Percentiles rank a stretch among this genome's conserved stretches.
Conservation (phyloP, 73 alveolate species). For the Stentor roeselii region DNA sequence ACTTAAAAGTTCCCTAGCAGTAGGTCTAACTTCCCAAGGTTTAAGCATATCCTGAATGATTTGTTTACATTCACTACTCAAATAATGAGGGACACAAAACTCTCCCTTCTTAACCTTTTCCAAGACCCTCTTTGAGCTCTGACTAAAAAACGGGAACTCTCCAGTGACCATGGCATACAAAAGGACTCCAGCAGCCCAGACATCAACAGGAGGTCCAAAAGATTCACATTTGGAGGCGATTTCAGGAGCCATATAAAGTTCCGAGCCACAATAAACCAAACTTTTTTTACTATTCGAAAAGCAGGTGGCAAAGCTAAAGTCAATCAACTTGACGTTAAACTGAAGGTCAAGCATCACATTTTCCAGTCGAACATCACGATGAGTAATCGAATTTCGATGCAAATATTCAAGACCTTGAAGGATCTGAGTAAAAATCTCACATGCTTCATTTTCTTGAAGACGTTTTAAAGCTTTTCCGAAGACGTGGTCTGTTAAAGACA, state of each 20-base stretch:
- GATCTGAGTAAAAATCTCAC: conserved; percentile 36
- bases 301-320: conserved; percentile 36
- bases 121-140: too few species aligned
- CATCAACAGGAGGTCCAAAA: conserved; percentile 40
- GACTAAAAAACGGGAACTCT: conserved; percentile 33
- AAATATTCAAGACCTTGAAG: conserved; percentile 38
- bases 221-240: conserved; percentile 25
- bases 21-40: too few species aligned
- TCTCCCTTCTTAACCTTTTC: too few species aligned
- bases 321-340: conserved; percentile 29
- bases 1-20: too few species aligned
- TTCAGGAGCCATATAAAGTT: too few species aligned
- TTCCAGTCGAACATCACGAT: conserved; percentile 33
- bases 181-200: conserved; percentile 38
- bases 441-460: conserved; percentile 46
- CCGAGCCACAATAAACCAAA: conserved; percentile 27
- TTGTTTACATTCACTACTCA: too few species aligned
- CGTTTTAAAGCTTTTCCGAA: conserved; percentile 42
- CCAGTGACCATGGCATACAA: conserved; percentile 33
- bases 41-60: too few species aligned
- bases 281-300: conserved; percentile 30
- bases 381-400: conserved; percentile 43
- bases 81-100: too few species aligned
- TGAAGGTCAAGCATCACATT: conserved; percentile 29
- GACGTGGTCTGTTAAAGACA: conserved; percentile 41